Evolutionary conservation across 2,329 filamentous ascomycete species (phyloP), one percentile per base, ranked within the genome.

Genomic region (Pyrenophora graminea): DNA sequence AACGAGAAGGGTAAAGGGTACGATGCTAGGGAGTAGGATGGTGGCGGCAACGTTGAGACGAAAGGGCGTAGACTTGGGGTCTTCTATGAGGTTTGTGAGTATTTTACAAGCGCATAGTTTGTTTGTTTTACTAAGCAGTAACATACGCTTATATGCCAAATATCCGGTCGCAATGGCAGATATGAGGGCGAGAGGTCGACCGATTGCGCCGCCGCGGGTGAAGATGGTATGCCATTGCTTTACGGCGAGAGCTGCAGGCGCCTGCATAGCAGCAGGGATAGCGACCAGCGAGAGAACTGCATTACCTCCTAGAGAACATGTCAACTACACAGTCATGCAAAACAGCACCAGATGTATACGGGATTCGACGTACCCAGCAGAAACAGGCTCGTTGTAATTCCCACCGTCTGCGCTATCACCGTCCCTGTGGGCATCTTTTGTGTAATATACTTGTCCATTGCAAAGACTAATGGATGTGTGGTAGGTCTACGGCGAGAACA

Each of bases 251-350:
- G 78, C 78, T 1, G 80, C 77, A 1, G 84, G 84, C 0, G 81
- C 79, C 51, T 81, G 74, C 51, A 86, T 77, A 7, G 85, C 69
- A 34, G 80, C 76, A 1, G 83, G 83, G 2, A 82, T 63, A n/a
- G 74, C 55, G 50, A 76, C 70, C 62, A 74, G 59, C 5, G 80
- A 83, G 45, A 71, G 56, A 19, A 37, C 49, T 31, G 45, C 47
- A 6, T 42, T 51, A 31, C 25, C 39, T 40, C 51, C 51, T 54
- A 10, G 13, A 15, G 10, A 12, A 18, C 3, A 13, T 4, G 9
- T 53, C 2, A 23, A 18, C 3, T 37, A 9, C 27, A 30, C 27
- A 12, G 27, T 30, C 10, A 1, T n/a, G 7, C 25, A 32, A 8
- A 15, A 30, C 10, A 13, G 27, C 27, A 9, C 17, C 10, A 5